Conservation (phyloP, 129 eudicot species). For the Flaveria brownii region DNA sequence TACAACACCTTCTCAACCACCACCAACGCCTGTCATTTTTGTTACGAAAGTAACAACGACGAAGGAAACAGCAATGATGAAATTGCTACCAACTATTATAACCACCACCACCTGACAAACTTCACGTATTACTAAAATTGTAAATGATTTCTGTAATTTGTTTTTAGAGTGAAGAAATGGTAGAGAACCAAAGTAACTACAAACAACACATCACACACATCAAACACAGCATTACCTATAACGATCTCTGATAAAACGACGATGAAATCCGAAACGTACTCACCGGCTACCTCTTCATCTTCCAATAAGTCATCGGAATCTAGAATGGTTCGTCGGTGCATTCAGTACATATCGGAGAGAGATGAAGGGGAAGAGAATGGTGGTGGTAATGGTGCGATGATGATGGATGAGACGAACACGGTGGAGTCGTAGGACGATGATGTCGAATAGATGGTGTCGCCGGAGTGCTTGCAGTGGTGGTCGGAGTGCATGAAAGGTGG, state of each 20-base stretch:
- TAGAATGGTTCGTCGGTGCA: conserved; percentile 54
- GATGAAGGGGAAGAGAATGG: too few species aligned
- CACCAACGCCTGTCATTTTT: conserved; percentile 12
- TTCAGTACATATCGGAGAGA: conserved; percentile 72
- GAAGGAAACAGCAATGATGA: background rate
- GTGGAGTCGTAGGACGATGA: too few species aligned
- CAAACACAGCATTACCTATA: conserved; percentile 11
- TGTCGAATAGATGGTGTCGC: too few species aligned
- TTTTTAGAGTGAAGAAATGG: conserved; percentile 63
- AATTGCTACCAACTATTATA: background rate
- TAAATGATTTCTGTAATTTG: conserved; percentile 10
- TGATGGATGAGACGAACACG: too few species aligned
- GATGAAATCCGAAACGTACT: conserved; percentile 19
- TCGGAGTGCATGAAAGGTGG: too few species aligned
- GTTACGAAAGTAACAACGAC: conserved; percentile 3
- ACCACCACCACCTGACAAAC: conserved; percentile 35
- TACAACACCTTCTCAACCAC: conserved; percentile 27
- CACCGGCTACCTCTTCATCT: conserved; percentile 26
- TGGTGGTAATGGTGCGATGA: too few species aligned
- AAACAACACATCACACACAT: conserved; percentile 11
- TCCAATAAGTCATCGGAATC: conserved; percentile 28
- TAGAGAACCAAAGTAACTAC: conserved; percentile 49
- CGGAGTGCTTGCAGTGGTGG: too few species aligned
- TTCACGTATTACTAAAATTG: conserved; percentile 33
- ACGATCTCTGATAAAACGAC: background rate